These are phyloP conservation scores for Lathyrus oleraceus DNA, from an alignment of 306 rosid species.

Conservation along the genomic window DNA sequence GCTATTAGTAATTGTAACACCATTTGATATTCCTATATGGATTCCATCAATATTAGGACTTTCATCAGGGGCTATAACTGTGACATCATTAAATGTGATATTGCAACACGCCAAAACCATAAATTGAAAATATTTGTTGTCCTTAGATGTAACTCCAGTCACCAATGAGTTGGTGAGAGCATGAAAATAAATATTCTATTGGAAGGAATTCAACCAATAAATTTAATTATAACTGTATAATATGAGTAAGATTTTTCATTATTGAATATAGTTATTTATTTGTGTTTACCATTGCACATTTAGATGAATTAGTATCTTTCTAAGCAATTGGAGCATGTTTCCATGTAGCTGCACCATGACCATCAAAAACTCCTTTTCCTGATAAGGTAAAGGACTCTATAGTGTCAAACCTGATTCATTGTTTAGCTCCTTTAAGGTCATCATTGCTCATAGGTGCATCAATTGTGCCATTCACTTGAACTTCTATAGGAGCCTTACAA, in stretches of 20 bases:
- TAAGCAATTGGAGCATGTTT: not conserved
- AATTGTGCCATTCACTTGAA: slow-evolving; percentile 27
- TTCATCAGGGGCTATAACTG: no score
- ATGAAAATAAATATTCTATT: slow-evolving; percentile 5
- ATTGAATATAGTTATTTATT: no score
- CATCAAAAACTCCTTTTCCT: slow-evolving; percentile 26
- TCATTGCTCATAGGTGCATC: not conserved
- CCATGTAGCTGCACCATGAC: not conserved
- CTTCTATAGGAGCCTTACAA: slow-evolving; percentile 24
- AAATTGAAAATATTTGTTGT: slow-evolving; percentile 17
- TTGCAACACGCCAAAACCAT: slow-evolving; percentile 9
- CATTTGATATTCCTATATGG: no score
- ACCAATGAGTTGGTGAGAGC: not conserved
- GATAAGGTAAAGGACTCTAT: not conserved
- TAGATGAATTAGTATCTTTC: no score
- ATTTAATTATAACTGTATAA: no score
- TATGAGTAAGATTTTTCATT: no score
- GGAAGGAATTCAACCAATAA: no score
- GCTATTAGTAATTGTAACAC: no score
- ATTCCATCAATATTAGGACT: no score
- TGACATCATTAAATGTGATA: no score
- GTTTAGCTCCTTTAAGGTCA: not conserved
- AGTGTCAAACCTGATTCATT: not conserved
- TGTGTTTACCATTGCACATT: not conserved
- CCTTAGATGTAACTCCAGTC: slow-evolving; percentile 8